Percentiles rank a stretch among this genome's conserved stretches.
phyloP scores from a whole-genome alignment of 257 asterid genomes.

The Echites panduratus region DNA sequence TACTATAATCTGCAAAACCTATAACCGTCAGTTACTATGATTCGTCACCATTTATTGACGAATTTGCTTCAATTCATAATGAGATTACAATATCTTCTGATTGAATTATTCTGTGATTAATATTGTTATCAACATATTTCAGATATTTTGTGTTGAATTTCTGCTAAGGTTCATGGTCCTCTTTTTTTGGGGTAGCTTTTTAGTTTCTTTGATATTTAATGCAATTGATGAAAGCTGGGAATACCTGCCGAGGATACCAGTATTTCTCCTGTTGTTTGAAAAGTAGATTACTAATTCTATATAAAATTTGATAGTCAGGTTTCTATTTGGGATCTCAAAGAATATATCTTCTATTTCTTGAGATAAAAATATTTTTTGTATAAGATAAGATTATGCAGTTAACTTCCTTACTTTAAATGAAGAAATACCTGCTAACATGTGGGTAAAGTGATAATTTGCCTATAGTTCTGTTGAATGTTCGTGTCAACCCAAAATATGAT shows the following conservation, averaged over 20 bases:
- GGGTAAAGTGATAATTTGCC: background rate
- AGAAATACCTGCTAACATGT: background rate
- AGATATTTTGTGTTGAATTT: background rate
- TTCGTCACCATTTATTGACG: background rate
- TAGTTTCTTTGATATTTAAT: background rate
- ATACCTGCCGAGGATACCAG: background rate
- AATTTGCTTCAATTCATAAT: background rate
- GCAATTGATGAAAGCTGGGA: background rate
- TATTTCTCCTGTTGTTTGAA: background rate
- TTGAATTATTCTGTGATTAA: background rate
- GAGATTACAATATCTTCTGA: background rate
- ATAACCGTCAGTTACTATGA: background rate
- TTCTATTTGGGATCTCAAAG: background rate
- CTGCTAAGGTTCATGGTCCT: background rate
- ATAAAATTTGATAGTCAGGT: background rate
- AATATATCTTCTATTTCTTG: background rate
- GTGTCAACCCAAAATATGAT: background rate
- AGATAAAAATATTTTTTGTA: background rate
- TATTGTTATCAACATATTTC: background rate
- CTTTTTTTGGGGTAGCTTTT: background rate
- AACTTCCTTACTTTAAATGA: background rate
- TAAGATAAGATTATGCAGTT: background rate
- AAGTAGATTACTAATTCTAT: background rate
- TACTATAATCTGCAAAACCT: background rate
- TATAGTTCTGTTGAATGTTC: background rate